phyloP scores from a whole-genome alignment of 352 stramenopile species.

The Globisporangium iwayamae region DNA sequence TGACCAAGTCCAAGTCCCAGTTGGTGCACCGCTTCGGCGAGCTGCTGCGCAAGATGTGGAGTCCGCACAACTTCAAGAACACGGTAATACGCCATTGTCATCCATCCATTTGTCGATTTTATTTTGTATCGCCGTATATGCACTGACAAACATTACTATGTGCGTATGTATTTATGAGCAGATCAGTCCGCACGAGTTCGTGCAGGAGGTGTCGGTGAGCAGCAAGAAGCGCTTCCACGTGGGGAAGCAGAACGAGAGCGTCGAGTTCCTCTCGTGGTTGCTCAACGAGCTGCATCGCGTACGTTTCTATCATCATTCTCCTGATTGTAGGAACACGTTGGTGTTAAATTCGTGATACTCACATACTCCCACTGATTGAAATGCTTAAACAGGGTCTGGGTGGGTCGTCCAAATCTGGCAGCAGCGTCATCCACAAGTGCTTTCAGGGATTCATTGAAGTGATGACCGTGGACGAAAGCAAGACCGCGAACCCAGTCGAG shows the following conservation, averaged over 20 bases:
- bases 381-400: conserved; percentile 52
- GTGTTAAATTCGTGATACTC: not conserved
- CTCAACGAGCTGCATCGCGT: conserved; percentile 93
- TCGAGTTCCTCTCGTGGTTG: conserved; percentile 97
- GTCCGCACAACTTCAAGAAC: conserved; percentile 96
- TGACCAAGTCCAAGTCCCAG: conserved; percentile 64
- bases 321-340: not conserved
- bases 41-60: conserved; percentile 98
- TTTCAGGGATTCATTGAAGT: conserved; percentile 96
- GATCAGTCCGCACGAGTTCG: conserved; percentile 95
- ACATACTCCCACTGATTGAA: not conserved
- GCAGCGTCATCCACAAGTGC: conserved; percentile 93
- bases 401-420: conserved; percentile 79
- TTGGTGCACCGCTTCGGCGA: conserved; percentile 93
- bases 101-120: not conserved
- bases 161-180: conserved; percentile 17
- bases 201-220: conserved; percentile 93
- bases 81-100: conserved; percentile 50
- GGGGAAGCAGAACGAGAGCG: conserved; percentile 91
- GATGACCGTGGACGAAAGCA: conserved; percentile 74
- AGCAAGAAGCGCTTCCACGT: conserved; percentile 97
- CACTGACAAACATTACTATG: not conserved
- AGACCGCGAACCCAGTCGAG: conserved; percentile 28
- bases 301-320: conserved; percentile 8
- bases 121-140: not conserved